phyloP scores from a whole-genome alignment of 2,329 filamentous ascomycete species.

The Penicillium rolfsii region DNA sequence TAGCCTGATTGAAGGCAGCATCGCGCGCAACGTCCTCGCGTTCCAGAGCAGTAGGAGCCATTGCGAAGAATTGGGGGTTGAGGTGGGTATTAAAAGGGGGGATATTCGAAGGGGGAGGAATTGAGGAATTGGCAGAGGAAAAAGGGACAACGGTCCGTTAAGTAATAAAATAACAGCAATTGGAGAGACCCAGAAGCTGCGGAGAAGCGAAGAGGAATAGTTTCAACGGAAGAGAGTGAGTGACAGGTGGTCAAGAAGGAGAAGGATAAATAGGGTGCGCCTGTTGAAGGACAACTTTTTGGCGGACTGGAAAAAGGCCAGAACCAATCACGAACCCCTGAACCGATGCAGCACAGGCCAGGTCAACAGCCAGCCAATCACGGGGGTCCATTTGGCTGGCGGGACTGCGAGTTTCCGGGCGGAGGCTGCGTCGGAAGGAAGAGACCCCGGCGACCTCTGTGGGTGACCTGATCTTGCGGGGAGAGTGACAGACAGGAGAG shows the following conservation, averaged over 20 bases:
- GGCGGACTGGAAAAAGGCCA: slow-evolving; percentile 18
- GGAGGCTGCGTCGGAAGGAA: slow-evolving; percentile 27
- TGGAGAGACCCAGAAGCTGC: slow-evolving; percentile 3
- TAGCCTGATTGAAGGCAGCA: slow-evolving; percentile 85
- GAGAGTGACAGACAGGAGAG: background rate
- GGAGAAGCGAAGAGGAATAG: slow-evolving; percentile 15
- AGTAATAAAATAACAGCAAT: slow-evolving; percentile 8
- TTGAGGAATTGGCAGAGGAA: slow-evolving; percentile 5
- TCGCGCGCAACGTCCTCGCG: slow-evolving; percentile 81
- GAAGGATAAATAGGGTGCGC: slow-evolving; percentile 23
- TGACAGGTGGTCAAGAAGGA: slow-evolving; percentile 12
- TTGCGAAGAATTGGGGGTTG: slow-evolving; percentile 39
- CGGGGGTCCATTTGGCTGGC: slow-evolving; percentile 2
- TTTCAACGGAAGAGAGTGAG: background rate
- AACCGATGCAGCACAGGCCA: slow-evolving; percentile 12
- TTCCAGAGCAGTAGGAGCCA: slow-evolving; percentile 68
- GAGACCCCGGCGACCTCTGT: slow-evolving; percentile 14
- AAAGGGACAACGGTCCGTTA: slow-evolving; percentile 17
- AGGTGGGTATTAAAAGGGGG: slow-evolving; percentile 26
- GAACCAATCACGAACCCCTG: slow-evolving; percentile 28
- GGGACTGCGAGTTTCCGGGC: slow-evolving; percentile 20
- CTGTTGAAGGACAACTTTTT: slow-evolving; percentile 25
- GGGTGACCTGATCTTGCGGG: slow-evolving; percentile 24
- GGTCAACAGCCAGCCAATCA: slow-evolving; percentile 4
- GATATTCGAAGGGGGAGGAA: background rate